phyloP scores from a whole-genome alignment of 2,329 filamentous ascomycete genomes.

The Trichoderma harzianum region DNA sequence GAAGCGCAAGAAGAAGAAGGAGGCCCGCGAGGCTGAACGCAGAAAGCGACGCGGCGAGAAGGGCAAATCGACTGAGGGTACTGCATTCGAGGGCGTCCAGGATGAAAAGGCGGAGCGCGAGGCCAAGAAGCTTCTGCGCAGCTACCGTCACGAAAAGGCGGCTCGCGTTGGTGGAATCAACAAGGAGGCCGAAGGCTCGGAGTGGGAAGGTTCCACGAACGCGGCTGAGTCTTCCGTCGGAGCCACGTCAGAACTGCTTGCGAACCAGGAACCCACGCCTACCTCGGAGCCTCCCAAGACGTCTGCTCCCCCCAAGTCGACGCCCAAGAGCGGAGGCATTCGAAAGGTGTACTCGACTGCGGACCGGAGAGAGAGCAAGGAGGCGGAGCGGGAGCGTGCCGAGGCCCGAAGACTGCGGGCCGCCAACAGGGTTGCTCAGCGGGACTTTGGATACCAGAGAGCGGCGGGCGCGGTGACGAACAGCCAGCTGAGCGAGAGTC shows the following conservation, averaged over 20 bases:
- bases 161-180: constrained; percentile 90
- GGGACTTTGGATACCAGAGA: constrained; percentile 55
- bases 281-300: constrained; percentile 51
- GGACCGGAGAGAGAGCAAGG: constrained; percentile 50
- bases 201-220: constrained; percentile 71
- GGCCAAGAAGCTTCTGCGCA: constrained; percentile 67
- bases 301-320: constrained; percentile 13
- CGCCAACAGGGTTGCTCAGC: constrained; percentile 44
- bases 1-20: constrained; percentile 52
- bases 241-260: constrained; percentile 57
- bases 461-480: constrained; percentile 34
- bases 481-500: constrained; percentile 33
- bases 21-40: constrained; percentile 42
- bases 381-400: constrained; percentile 52
- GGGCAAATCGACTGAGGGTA: constrained; percentile 43
- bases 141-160: constrained; percentile 81
- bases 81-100: constrained; percentile 58
- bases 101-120: constrained; percentile 62
- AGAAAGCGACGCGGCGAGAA: constrained; percentile 31
- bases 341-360: constrained; percentile 61
- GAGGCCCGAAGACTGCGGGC: constrained; percentile 56
- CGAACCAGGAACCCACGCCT: constrained; percentile 55
- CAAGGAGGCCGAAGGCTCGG: constrained; percentile 70
- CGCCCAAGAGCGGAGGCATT: constrained; percentile 43
- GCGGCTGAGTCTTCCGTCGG: constrained; percentile 64